A percentile compares a stretch with the other conserved stretches of the same genome.
phyloP scores from a whole-genome alignment of 305 asterid genomes.

The Galium porrigens region DNA sequence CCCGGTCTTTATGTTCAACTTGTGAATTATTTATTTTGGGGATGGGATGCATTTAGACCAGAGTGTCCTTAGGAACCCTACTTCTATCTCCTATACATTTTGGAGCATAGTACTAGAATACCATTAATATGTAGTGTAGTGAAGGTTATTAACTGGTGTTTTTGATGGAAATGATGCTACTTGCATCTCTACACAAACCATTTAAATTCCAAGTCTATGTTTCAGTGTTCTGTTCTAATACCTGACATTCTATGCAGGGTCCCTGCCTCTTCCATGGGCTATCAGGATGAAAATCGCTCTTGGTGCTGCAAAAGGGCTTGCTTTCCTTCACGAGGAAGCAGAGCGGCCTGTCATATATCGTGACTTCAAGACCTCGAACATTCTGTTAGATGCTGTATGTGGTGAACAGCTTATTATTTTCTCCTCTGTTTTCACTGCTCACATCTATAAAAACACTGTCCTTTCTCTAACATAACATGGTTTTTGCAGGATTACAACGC shows the following conservation, averaged over 20 bases:
- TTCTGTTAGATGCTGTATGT: conserved; percentile 82
- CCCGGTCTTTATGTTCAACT: neutral
- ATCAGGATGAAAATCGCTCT: conserved; percentile 90
- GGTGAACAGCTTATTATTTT: conserved; percentile 10
- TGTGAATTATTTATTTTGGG: neutral
- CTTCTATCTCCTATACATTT: neutral
- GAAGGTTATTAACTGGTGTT: neutral
- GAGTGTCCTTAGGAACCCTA: neutral
- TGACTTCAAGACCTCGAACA: conserved; percentile 90
- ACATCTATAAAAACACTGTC: neutral
- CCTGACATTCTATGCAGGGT: conserved; percentile 39
- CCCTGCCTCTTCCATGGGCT: conserved; percentile 92
- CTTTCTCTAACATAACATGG: conserved; percentile 9
- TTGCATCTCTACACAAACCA: neutral
- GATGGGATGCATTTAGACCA: neutral
- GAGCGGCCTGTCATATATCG: conserved; percentile 91
- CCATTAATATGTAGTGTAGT: neutral
- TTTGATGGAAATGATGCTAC: neutral
- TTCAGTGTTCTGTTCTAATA: neutral
- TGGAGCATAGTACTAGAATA: neutral
- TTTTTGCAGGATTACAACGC: conserved; percentile 72
- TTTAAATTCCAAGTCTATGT: neutral
- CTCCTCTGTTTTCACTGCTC: conserved; percentile 2
- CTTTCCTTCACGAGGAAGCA: conserved; percentile 95
- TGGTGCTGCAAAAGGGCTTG: conserved; percentile 92